Conservation (phyloP, 1,284 basidiomycete genomes). For the Volvariella volvacea region DNA sequence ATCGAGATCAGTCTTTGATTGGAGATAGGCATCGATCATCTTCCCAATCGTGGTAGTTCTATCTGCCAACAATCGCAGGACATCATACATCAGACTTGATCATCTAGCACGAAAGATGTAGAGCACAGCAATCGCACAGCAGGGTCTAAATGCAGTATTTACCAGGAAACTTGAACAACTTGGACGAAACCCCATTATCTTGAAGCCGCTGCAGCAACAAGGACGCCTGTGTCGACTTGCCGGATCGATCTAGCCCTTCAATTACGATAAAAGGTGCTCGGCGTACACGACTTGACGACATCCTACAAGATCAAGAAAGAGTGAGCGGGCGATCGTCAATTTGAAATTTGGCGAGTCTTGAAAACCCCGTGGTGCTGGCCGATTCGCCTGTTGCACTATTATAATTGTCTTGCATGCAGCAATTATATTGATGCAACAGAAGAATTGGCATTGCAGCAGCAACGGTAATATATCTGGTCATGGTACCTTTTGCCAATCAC, state of each 20-base stretch:
- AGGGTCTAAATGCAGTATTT: constrained; percentile 3
- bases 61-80: constrained; percentile 44
- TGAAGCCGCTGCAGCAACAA: constrained; percentile 50
- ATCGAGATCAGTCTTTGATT: constrained; percentile 79
- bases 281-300: too few species aligned
- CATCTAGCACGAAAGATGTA: not conserved
- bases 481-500: too few species aligned
- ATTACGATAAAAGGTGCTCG: constrained; percentile 86
- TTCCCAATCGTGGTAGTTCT: constrained; percentile 87
- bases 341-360: too few species aligned
- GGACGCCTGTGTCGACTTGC: constrained; percentile 83
- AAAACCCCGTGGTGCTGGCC: too few species aligned
- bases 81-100: not conserved
- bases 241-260: constrained; percentile 90
- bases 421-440: too few species aligned
- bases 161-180: constrained; percentile 86
- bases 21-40: constrained; percentile 93
- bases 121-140: constrained; percentile 14
- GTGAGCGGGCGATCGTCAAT: too few species aligned
- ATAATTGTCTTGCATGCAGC: too few species aligned
- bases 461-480: too few species aligned
- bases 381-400: too few species aligned
- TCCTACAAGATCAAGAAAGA: too few species aligned
- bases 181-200: constrained; percentile 31
- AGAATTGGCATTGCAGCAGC: too few species aligned